Conservation (phyloP, 1,139 yeast genomes). For the Candida glucosophila region DNA sequence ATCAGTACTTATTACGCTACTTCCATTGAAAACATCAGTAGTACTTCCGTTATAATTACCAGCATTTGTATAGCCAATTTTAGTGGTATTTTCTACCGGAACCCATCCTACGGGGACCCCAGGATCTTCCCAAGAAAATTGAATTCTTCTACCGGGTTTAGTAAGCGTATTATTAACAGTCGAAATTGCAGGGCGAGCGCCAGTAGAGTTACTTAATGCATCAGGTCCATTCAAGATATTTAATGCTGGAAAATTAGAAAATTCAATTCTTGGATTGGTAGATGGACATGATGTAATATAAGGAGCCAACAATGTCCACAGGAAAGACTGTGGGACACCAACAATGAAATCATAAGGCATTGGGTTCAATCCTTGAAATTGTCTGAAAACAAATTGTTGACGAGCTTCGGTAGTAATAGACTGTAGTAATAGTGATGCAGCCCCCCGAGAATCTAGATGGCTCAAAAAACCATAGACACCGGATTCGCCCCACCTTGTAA, state of each 20-base stretch:
- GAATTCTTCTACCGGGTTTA: conserved; percentile 2
- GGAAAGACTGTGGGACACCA: conserved; percentile 3
- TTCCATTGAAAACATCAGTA: conserved; percentile 3
- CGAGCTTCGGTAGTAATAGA: conserved; percentile 3
- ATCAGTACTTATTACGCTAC: conserved; percentile 1
- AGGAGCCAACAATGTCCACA: conserved; percentile 3
- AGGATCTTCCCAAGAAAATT: conserved; percentile 2
- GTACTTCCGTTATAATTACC: conserved; percentile 2
- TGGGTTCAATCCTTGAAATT: conserved; percentile 3
- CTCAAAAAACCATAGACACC: too few relatives aligned
- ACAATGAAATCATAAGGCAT: conserved; percentile 4
- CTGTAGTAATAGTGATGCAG: too few relatives aligned
- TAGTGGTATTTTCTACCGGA: conserved; percentile 1
- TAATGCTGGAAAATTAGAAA: conserved; percentile 2
- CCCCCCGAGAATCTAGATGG: too few relatives aligned
- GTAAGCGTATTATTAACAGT: conserved; percentile 4
- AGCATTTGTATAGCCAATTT: conserved; percentile 2
- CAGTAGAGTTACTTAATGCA: conserved; percentile 1
- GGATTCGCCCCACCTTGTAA: too few relatives aligned
- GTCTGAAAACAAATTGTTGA: conserved; percentile 3
- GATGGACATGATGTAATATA: conserved; percentile 4
- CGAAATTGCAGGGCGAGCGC: conserved; percentile 2
- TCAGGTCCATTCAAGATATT: conserved; percentile 1
- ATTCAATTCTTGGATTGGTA: conserved; percentile 3
- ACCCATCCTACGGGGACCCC: conserved; percentile 4